Base-by-base conservation (phyloP, 2,329 filamentous ascomycete species). In the Beauveria sp. region DNA sequence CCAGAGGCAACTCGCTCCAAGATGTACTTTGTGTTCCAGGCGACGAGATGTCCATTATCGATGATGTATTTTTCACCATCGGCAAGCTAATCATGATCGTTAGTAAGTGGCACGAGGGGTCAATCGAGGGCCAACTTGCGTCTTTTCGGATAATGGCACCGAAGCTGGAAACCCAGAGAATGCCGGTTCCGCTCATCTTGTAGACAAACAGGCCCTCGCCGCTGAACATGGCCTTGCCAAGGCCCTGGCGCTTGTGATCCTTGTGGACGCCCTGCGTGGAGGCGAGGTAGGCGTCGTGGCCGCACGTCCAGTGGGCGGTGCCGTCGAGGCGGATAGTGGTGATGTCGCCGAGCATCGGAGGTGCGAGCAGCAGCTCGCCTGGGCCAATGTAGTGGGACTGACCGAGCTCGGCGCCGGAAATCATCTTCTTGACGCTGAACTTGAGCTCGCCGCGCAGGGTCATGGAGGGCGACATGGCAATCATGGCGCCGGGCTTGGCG, bases 61-160 rank as follows among this genome's bases (percentile, higher is more conserved):
- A 97, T 87, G 66, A 94, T 91, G 74, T 97, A 97, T 67, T 88
- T 89, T 72, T 97, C 93, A 10, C 88, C 88, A 14, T 86, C 83
- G 50, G 72, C 75, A 30, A 87, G 77, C 80, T 82, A 55, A 1
- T 22, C 12, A 56, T 12, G 7, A 16, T 44, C 9, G 55, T 68
- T 28, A 69, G 66, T 37, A 59, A 9, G 30, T 47, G 82, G 18
- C 20, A 22, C 9, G 18, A 43, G 18, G 12, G 12, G n/a, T 16
- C 8, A 8, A n/a, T 14, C 6, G 9, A 30, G 12, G 37, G 40
- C 12, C n/a, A 10, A 52, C 89, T 79, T 71, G 96, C 90, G 72
- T 97, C 92, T 77, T 97, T 97, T 69, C 89, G 84, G 64, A 97
- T 91, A 63, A 99, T 96, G 6, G 94, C 94, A 7, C 94, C 94